These are phyloP conservation scores for Rhizomucor pusillus DNA, from an alignment of 371 early-diverging fungal genomes.

Conservation along the genomic window DNA sequence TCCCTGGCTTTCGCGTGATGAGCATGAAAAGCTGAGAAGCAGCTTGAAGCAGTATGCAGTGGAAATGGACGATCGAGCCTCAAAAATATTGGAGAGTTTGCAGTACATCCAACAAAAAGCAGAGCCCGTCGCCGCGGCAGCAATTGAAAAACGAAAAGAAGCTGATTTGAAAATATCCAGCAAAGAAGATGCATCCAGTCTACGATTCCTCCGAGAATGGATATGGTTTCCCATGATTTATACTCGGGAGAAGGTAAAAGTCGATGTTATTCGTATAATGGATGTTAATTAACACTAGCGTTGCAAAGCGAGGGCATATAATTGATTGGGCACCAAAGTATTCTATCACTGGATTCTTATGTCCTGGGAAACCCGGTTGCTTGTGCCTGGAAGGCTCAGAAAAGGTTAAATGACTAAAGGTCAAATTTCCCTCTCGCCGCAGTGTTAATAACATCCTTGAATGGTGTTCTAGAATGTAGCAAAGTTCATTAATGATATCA, in stretches of 20 bases:
- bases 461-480: conserved; percentile 18
- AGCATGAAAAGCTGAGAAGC: conserved; percentile 17
- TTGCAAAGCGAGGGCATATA: conserved; percentile 36
- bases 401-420: conserved; percentile 13
- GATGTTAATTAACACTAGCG: too few relatives aligned
- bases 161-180: not conserved
- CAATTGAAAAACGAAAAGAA: conserved; percentile 2
- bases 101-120: conserved; percentile 20
- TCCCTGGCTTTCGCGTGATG: conserved; percentile 30
- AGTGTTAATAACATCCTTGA: not conserved
- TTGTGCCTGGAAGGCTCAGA: conserved; percentile 41
- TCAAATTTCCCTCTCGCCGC: too few relatives aligned
- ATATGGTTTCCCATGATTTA: conserved; percentile 53
- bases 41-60: conserved; percentile 6
- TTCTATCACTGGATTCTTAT: conserved; percentile 36
- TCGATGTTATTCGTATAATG: too few relatives aligned
- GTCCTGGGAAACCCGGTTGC: conserved; percentile 42
- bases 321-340: conserved; percentile 44
- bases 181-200: conserved; percentile 13
- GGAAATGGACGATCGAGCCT: conserved; percentile 20
- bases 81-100: conserved; percentile 25
- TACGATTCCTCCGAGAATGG: conserved; percentile 35
- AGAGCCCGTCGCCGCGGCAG: conserved; percentile 13
- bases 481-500: conserved; percentile 42
- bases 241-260: conserved; percentile 37